Evolutionary conservation across 768 basidiomycete genomes (phyloP).

Genomic region (Tremella fuciformis): DNA sequence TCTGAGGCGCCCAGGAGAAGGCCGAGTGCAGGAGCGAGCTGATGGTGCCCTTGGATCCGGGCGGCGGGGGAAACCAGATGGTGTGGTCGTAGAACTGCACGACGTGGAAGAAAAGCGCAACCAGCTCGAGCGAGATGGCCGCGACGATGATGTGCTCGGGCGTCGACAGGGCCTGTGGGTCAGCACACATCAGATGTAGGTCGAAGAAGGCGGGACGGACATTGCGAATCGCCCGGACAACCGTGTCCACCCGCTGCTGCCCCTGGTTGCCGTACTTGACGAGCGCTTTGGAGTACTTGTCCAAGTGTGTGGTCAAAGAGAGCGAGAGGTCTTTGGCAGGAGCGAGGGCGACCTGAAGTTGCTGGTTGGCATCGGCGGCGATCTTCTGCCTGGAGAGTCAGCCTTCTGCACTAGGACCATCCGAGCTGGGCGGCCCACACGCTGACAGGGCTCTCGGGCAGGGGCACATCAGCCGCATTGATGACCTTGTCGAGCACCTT

Average conservation of each 20-base stretch:
- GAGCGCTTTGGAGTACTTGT: conserved; percentile 12
- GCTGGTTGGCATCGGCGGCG: conserved; percentile 9
- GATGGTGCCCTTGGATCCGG: conserved; percentile 25
- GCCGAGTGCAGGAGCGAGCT: conserved; percentile 27
- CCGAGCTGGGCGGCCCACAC: conserved; percentile 19
- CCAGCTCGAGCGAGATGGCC: conserved; percentile 35
- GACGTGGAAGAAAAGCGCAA: conserved; percentile 38
- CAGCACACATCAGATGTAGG: too few species aligned
- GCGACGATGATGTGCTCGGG: conserved; percentile 33
- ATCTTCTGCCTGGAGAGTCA: conserved; percentile 5
- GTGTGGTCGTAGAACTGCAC: conserved; percentile 45
- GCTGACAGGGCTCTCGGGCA: conserved; percentile 33
- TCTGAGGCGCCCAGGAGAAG: conserved; percentile 44
- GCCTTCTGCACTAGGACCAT: not conserved
- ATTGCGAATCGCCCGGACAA: conserved; percentile 28
- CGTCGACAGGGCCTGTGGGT: conserved; percentile 35
- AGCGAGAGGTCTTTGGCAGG: conserved; percentile 13
- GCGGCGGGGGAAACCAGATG: conserved; percentile 38
- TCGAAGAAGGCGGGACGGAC: conserved; percentile 17
- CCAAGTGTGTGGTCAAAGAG: conserved; percentile 1
- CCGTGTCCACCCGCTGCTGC: conserved; percentile 28
- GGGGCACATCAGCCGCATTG: conserved; percentile 39
- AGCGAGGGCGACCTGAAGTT: conserved; percentile 8
- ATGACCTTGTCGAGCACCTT: conserved; percentile 34
- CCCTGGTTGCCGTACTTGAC: conserved; percentile 24